A percentile compares a stretch with the other conserved stretches of the same genome.
Evolutionary conservation across 805 yeast genomes (phyloP).

Genomic region (Naumovozyma baii): DNA sequence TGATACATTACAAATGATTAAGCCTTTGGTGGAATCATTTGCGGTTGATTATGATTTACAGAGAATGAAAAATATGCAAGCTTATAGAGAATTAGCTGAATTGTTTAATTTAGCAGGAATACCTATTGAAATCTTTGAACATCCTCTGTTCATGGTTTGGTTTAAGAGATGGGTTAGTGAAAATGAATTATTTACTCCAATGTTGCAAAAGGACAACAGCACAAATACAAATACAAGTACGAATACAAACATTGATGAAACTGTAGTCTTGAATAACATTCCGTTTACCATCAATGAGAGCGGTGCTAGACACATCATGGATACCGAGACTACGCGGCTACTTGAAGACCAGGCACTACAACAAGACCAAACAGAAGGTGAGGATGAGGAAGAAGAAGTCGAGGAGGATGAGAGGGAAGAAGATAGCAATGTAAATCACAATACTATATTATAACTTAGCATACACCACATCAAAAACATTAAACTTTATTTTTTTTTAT

Average conservation of each 20-base stretch:
- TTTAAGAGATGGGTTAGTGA: slow-evolving; percentile 1
- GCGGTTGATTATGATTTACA: not conserved
- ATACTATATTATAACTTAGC: not conserved
- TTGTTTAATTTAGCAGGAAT: not conserved
- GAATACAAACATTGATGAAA: no score
- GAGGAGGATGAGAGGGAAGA: not conserved
- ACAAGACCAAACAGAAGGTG: not conserved
- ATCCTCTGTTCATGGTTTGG: not conserved
- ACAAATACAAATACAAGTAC: not conserved
- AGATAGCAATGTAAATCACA: not conserved
- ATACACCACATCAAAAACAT: no score
- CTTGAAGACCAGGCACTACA: not conserved
- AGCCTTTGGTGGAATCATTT: not conserved
- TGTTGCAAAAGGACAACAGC: not conserved
- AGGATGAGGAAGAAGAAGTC: not conserved
- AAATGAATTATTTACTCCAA: not conserved
- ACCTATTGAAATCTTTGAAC: not conserved
- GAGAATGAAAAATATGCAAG: not conserved
- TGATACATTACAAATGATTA: not conserved
- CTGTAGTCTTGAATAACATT: no score
- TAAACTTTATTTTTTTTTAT: no score
- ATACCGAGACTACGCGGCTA: no score
- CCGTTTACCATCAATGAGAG: no score
- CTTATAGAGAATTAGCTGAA: not conserved
- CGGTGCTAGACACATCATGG: no score